Conservation (phyloP, 1,284 basidiomycete species). For the Pseudozyma hubeiensis region DNA sequence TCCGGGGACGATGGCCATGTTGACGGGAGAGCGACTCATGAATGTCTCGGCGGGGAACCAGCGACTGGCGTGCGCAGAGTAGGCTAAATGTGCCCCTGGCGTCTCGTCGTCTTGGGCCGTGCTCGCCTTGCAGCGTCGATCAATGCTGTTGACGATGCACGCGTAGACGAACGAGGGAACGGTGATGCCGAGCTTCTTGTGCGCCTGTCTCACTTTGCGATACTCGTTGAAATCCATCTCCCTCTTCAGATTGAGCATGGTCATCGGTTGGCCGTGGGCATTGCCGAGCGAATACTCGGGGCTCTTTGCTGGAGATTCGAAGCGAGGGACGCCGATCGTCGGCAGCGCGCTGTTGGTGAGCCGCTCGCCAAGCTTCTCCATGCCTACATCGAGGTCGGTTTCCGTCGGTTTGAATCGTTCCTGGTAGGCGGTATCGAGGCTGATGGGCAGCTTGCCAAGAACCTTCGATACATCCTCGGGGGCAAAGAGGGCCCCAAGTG, state of each 20-base stretch:
- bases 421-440: conserved; percentile 28
- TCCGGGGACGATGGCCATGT: conserved; percentile 28
- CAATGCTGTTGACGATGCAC: conserved; percentile 39
- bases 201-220: conserved; percentile 12
- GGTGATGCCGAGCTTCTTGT: conserved; percentile 21
- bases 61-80: conserved; percentile 31
- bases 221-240: conserved; percentile 8
- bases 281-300: conserved; percentile 13
- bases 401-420: conserved; percentile 11
- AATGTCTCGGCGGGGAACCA: conserved; percentile 30
- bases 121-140: conserved; percentile 20
- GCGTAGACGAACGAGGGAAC: conserved; percentile 30
- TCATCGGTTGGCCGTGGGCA: conserved; percentile 11
- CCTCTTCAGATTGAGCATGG: conserved; percentile 29
- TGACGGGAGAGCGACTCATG: conserved; percentile 17
- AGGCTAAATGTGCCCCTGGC: conserved; percentile 26
- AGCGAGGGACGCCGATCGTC: conserved; percentile 30
- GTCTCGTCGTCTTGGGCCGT: conserved; percentile 1
- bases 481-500: conserved; percentile 21
- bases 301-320: conserved; percentile 2
- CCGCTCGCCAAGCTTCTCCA: conserved; percentile 20
- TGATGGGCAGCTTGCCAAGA: conserved; percentile 28
- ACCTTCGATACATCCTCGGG: conserved; percentile 18
- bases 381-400: conserved; percentile 16
- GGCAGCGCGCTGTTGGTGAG: conserved; percentile 16